Evolutionary conservation across 2,329 filamentous ascomycete species (phyloP), one percentile per base, ranked within the genome.

Genomic region (Cladosporium oxysporum): DNA sequence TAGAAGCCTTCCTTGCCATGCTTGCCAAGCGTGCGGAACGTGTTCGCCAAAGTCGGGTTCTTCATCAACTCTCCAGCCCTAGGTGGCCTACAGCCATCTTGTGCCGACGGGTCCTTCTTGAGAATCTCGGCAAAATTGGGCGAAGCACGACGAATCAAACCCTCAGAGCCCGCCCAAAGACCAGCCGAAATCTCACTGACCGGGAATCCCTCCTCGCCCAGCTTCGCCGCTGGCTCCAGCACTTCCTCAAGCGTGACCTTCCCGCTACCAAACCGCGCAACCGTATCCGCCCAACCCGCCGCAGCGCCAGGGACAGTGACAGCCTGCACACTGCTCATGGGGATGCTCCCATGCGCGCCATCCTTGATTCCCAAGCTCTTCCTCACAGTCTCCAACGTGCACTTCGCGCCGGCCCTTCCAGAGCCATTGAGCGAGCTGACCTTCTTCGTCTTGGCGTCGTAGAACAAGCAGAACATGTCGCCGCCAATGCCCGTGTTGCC

Each of bases 391-490:
- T 92, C 89, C 0, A 96, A 83, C 0, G 88, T 91, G 69, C 82
- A 88, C 44, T 89, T 87, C 61, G 80, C 83, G 5, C 91, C 88
- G 3, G 92, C 87, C 31, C 95, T 88, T n/a, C 95, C 95, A 1
- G 93, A 97, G 23, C 93, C 95, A 78, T 99, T 99, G 78, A 98
- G 82, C 11, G 93, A 91, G 64, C 88, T 90, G 10, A 98, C 90
- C 69, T 91, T 90, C 75, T 91, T 90, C 0, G 89, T 91, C 71
- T 90, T 86, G 50, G 92, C 92, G 76, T 96, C 87, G 82, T 94
- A 98, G 83, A 88, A 97, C 41, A 98, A 87, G 78, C 93, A 93
- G 81, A 98, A 99, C 88, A 97, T 93, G 80, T 99, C 95, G 69
- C 95, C 95, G 66, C 95, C 95, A 67, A 99, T 97, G 49, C 95